Percentiles rank a stretch among this genome's conserved stretches.
phyloP scores from a whole-genome alignment of 2,329 filamentous ascomycete genomes.

The Alternaria postmessia region DNA sequence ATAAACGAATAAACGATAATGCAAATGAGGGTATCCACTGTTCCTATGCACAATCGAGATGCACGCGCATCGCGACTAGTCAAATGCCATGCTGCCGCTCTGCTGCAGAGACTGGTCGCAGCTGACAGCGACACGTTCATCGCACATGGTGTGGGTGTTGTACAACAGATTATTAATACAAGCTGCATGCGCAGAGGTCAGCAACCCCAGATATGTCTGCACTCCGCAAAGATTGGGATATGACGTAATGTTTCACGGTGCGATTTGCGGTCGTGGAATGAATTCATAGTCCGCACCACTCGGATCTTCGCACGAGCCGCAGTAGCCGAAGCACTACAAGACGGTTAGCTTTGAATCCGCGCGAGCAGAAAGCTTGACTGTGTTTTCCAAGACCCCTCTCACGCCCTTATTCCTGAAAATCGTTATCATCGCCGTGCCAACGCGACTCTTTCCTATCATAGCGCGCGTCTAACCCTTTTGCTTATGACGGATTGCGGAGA shows the following conservation, averaged over 20 bases:
- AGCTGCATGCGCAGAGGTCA: not conserved
- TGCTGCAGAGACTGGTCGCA: not conserved
- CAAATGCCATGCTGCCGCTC: not conserved
- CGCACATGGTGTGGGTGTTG: not conserved
- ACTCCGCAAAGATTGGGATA: not conserved
- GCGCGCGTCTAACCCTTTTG: constrained; percentile 7
- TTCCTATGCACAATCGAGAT: not conserved
- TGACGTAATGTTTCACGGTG: constrained; percentile 5
- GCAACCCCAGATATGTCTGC: not conserved
- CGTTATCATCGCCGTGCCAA: constrained; percentile 7
- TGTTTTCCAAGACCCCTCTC: not conserved
- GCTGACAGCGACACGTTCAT: not conserved
- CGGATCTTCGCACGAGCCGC: constrained; percentile 4
- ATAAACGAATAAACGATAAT: not conserved
- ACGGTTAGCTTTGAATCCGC: not conserved
- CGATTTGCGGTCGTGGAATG: not conserved
- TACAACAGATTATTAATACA: not conserved
- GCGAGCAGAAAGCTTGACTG: not conserved
- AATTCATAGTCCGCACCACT: not conserved
- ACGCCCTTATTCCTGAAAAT: constrained; percentile 1
- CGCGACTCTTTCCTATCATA: constrained; percentile 10
- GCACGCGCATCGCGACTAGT: not conserved
- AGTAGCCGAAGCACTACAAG: constrained; percentile 1
- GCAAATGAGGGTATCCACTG: not conserved
- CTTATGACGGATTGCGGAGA: constrained; percentile 7